phyloP scores from a whole-genome alignment of 2,329 filamentous ascomycete species.

The Pseudocercospora vitis region DNA sequence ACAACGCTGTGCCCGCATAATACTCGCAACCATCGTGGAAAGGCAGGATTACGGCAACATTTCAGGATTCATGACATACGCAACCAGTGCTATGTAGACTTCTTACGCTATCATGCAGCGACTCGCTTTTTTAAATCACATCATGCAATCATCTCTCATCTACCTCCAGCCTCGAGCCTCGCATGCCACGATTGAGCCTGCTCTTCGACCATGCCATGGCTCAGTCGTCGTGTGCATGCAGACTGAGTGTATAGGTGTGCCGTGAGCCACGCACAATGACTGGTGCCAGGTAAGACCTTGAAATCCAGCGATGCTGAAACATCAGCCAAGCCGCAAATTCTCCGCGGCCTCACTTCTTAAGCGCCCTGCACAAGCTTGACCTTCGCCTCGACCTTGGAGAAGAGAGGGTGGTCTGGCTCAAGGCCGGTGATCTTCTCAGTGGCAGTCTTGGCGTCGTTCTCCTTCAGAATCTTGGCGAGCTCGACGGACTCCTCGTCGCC shows the following conservation, averaged over 20 bases:
- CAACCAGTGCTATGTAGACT: conserved; percentile 13
- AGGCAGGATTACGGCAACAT: too few species aligned
- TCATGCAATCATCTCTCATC: too few species aligned
- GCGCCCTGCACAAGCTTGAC: conserved; percentile 75
- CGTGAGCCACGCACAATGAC: background rate
- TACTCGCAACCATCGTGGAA: too few species aligned
- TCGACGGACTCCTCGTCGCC: conserved; percentile 87
- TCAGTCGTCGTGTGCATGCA: too few species aligned
- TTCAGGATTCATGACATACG: conserved; percentile 7
- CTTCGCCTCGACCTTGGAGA: conserved; percentile 69
- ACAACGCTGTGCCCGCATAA: too few species aligned
- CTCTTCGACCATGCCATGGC: too few species aligned
- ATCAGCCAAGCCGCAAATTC: background rate
- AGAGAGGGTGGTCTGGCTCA: conserved; percentile 73
- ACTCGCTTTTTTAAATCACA: too few species aligned
- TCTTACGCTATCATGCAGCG: too few species aligned
- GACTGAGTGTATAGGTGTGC: too few species aligned
- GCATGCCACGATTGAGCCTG: too few species aligned
- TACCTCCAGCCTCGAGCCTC: too few species aligned
- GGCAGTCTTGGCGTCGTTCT: conserved; percentile 69
- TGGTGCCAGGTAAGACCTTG: background rate
- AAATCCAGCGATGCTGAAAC: background rate
- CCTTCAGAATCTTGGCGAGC: conserved; percentile 80
- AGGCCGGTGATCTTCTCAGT: conserved; percentile 81
- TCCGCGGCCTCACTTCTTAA: background rate